These are phyloP conservation scores for Coniferiporia weirii DNA, from an alignment of 1,284 basidiomycete species.

Conservation along the genomic window DNA sequence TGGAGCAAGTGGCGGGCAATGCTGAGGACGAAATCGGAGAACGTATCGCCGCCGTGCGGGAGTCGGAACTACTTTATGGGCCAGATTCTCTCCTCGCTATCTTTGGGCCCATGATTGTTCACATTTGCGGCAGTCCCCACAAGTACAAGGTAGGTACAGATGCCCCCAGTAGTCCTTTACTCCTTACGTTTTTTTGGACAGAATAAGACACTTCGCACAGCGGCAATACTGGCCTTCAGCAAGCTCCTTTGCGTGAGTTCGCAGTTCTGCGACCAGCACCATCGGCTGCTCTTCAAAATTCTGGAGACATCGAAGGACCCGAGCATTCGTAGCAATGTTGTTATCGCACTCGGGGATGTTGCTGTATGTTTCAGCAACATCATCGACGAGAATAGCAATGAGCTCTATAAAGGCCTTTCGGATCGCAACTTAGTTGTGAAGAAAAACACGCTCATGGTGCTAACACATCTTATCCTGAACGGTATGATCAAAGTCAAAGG, in stretches of 20 bases:
- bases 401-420: conserved; percentile 89
- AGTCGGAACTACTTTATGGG: conserved; percentile 86
- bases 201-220: conserved; percentile 83
- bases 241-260: conserved; percentile 97
- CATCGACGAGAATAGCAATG: conserved; percentile 95
- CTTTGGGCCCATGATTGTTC: conserved; percentile 87
- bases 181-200: conserved; percentile 28
- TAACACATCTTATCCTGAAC: conserved; percentile 95
- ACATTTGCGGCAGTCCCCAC: conserved; percentile 85
- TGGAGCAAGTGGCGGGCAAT: conserved; percentile 96
- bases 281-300: conserved; percentile 88
- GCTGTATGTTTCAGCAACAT: conserved; percentile 95
- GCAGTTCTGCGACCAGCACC: conserved; percentile 88
- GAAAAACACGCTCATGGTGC: conserved; percentile 99
- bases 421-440: conserved; percentile 88
- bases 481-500: conserved; percentile 99
- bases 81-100: conserved; percentile 77
- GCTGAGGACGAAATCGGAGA: conserved; percentile 99
- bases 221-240: conserved; percentile 85
- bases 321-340: conserved; percentile 90
- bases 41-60: conserved; percentile 76
- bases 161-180: conserved; percentile 5
- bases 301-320: conserved; percentile 88
- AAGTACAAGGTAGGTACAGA: conserved; percentile 66
- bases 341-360: conserved; percentile 95